Evolutionary conservation across 2,329 filamentous ascomycete genomes (phyloP).

Genomic region (Cladosporium velox): DNA sequence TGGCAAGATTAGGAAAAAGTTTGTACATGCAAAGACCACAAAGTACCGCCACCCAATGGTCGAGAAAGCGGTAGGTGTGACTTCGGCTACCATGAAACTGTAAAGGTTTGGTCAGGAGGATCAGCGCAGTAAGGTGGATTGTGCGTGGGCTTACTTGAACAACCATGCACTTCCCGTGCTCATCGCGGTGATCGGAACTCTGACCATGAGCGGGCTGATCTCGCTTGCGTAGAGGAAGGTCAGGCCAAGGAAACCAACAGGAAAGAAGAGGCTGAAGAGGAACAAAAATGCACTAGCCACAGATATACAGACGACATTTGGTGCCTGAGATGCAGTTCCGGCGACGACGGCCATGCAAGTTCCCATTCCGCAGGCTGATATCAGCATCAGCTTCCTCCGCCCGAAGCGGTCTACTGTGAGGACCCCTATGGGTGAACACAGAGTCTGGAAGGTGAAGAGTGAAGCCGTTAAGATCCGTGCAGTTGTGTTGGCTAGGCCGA

Average conservation of each 20-base stretch:
- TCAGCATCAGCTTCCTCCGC: slow-evolving; percentile 53
- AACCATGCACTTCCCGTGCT: slow-evolving; percentile 59
- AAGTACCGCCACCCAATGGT: slow-evolving; percentile 57
- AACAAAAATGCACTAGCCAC: slow-evolving; percentile 60
- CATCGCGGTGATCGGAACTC: slow-evolving; percentile 58
- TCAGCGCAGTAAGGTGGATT: background rate
- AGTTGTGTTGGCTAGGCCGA: slow-evolving; percentile 41
- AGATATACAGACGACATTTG: slow-evolving; percentile 52
- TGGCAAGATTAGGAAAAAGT: slow-evolving; percentile 42
- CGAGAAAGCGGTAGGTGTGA: slow-evolving; percentile 34
- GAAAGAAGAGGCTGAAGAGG: slow-evolving; percentile 62
- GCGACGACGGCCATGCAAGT: slow-evolving; percentile 55
- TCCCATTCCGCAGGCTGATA: slow-evolving; percentile 56
- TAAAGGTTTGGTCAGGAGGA: background rate
- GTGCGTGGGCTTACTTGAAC: slow-evolving; percentile 38
- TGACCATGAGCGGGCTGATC: slow-evolving; percentile 54
- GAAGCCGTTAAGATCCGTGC: slow-evolving; percentile 49
- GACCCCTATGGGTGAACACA: slow-evolving; percentile 55
- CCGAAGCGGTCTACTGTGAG: slow-evolving; percentile 56
- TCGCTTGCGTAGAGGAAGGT: slow-evolving; percentile 64
- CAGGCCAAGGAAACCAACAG: slow-evolving; percentile 60
- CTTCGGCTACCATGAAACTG: slow-evolving; percentile 37
- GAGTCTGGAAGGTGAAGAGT: slow-evolving; percentile 57
- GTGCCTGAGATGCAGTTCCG: slow-evolving; percentile 48
- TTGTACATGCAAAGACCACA: slow-evolving; percentile 53